Evolutionary conservation across 371 early-diverging fungal species (phyloP), one percentile per base, ranked within the genome.

Genomic region (Pancytospora philotis): DNA sequence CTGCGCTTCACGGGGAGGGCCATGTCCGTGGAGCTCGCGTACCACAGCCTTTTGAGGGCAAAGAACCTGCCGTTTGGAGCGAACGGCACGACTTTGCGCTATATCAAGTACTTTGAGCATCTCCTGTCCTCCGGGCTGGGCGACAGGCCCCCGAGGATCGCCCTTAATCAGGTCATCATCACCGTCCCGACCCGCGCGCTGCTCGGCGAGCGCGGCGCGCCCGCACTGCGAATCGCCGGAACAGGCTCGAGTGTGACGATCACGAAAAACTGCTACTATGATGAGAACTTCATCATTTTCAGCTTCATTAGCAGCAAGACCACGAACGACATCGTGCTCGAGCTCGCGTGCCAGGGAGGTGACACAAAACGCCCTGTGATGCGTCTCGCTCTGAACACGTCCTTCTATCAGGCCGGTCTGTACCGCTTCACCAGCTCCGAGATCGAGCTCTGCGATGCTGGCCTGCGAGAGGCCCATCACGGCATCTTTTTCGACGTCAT

Each of bases 101-200:
- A 66, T 58, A 37, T 45, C 13, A 57, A 31, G 35, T 68, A 67
- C 57, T 67, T 61, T 45, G 8, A 39, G 2, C 37, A 72, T 16
- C 50, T 61, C 0, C 30, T 32, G 36, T 34, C 36, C 35, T 41
- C 27, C 19, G 48, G 51, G 25, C 48, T 32, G 16, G 31, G 30
- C 39, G 48, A 66, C 1, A 13, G 8, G 22, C 13, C 16, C n/a
- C 45, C 50, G 16, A 13, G 25, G n/a, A 30, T 59, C 27, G 27
- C 41, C n/a, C 59, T 72, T 38, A 72, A 67, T 48, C 72, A 72
- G 28, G 16, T 72, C 22, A 72, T 72, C 48, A 62, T 72, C 3
- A 69, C 72, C 19, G 68, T 62, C 16, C 59, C 62, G 38, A 67
- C 66, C 1, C n/a, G 34, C 38, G 13, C 45, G 32, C 34, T 28